Base-by-base conservation (phyloP, 305 asterid species). In the Caryopteris hybrid region DNA sequence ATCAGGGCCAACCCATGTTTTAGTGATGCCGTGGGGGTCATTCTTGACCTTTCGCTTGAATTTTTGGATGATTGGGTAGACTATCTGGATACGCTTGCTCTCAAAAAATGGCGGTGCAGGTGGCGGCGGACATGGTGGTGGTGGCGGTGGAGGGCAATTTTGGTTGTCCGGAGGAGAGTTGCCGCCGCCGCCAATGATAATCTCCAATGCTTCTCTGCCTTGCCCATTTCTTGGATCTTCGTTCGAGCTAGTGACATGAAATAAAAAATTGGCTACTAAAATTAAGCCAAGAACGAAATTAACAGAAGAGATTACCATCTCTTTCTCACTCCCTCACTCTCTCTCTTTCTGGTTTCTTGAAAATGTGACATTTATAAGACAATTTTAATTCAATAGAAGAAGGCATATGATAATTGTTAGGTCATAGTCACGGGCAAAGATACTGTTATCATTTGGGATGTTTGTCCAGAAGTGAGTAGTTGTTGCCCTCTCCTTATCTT, bases 1-100 rank as follows among this genome's bases (percentile, higher is more conserved):
- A 22, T 73, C 76, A 0, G 70, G 34, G 0, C 80, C 79, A 3
- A 16, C 51, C 84, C 84, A 79, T 14, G 78, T 68, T 21, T 72
- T 47, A 13, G 69, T 75, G 61, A 79, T 55, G 71, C 75, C 73
- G 3, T 10, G 31, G 2, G 80, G 84, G 71, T 75, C 80, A 0
- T 23, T 0, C 21, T 36, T 75, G 23, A 79, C 52, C n/a, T 38
- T 72, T 6, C 48, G 42, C 74, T 64, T 75, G 71, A 75, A 79
- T 25, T 29, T 69, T 31, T 72, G 79, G 57, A 79, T 79, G 1
- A 69, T 25, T 0, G 78, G 74, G 53, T 75, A 71, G 17, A 69
- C 78, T 29, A 64, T 3, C 38, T 70, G 70, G 31, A 76, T 46
- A 2, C 70, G 57, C 39, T 51, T 57, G 73, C 78, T 68, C 25